Conservation (phyloP, 73 alveolate genomes). For the Paramecium octaurelia region DNA sequence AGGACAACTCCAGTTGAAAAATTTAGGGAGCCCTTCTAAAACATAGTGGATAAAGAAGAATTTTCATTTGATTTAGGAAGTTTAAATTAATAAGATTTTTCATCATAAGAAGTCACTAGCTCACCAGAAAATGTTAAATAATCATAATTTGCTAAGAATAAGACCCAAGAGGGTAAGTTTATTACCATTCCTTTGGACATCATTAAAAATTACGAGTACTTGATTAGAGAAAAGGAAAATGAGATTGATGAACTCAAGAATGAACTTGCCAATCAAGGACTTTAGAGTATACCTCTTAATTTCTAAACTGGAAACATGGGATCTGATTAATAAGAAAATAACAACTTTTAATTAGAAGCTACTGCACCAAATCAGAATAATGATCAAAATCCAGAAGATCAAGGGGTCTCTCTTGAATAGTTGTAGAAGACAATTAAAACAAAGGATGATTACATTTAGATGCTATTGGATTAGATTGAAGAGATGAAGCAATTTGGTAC, state of each 20-base stretch:
- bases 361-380: neutral
- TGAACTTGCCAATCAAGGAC: neutral
- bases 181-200: neutral
- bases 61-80: neutral
- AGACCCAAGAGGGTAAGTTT: neutral
- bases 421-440: neutral
- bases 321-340: neutral
- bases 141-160: neutral
- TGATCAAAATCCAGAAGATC: neutral
- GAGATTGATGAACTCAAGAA: neutral
- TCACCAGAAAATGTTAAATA: neutral
- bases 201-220: neutral
- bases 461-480: neutral
- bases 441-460: neutral
- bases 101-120: neutral
- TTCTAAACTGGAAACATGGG: neutral
- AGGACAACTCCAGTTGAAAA: neutral
- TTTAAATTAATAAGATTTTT: neutral
- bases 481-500: neutral
- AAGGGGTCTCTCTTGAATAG: neutral
- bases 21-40: neutral
- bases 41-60: neutral
- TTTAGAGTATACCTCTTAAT: neutral
- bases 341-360: neutral
- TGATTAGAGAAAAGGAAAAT: neutral